Evolutionary conservation across 768 basidiomycete species (phyloP).

Genomic region (Russula abietina): DNA sequence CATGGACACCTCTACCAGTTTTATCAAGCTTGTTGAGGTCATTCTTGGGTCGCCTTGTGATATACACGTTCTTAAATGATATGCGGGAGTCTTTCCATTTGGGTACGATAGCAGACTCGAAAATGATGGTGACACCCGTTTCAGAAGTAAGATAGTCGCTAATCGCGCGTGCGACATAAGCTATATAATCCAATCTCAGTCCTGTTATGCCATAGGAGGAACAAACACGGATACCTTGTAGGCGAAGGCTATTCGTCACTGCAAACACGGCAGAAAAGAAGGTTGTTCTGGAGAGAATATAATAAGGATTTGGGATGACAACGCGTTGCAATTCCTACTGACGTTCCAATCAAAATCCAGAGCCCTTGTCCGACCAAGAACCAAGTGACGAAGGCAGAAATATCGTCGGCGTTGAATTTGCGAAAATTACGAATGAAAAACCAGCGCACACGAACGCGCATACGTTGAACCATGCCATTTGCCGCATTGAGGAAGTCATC

Average conservation of each 20-base stretch:
- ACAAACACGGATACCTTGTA: conserved; percentile 53
- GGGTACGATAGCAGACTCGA: conserved; percentile 96
- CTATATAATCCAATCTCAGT: conserved; percentile 35
- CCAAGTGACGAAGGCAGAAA: conserved; percentile 94
- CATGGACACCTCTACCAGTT: conserved; percentile 39
- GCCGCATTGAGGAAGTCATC: conserved; percentile 87
- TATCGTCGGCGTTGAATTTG: conserved; percentile 93
- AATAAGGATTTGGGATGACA: not conserved
- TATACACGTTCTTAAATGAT: conserved; percentile 94
- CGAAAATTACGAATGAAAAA: conserved; percentile 92
- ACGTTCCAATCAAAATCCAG: conserved; percentile 96
- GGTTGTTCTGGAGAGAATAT: conserved; percentile 56
- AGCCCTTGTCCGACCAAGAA: conserved; percentile 92
- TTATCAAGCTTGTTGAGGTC: not conserved
- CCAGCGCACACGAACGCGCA: conserved; percentile 94
- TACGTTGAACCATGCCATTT: conserved; percentile 84
- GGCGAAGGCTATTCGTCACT: conserved; percentile 75
- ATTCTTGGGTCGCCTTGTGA: conserved; percentile 65
- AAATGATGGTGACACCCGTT: conserved; percentile 90
- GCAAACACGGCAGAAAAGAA: conserved; percentile 94
- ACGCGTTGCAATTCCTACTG: conserved; percentile 31
- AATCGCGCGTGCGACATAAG: conserved; percentile 78
- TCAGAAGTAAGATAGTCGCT: conserved; percentile 91
- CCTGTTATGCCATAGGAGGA: not conserved
- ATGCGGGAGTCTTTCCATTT: conserved; percentile 96